These are phyloP conservation scores for Fraxinus albicans DNA, from an alignment of 305 asterid genomes.

Conservation along the genomic window DNA sequence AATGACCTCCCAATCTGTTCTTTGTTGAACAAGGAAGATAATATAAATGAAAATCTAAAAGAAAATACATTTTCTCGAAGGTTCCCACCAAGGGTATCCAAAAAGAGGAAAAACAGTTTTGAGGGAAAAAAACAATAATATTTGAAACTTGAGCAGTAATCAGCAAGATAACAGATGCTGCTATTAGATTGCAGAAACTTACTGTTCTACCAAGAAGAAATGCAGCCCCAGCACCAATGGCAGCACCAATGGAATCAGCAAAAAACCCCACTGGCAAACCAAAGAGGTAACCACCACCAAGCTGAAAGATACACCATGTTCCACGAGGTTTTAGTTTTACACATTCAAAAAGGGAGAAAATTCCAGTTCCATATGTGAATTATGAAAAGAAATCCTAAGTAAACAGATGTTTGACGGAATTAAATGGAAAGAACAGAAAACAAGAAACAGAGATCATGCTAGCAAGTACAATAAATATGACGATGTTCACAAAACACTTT, in stretches of 20 bases:
- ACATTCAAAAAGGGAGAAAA: slow-evolving; percentile 4
- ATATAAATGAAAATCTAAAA: background rate
- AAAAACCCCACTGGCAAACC: slow-evolving; percentile 95
- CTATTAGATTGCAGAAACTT: slow-evolving; percentile 28
- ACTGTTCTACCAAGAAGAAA: slow-evolving; percentile 97
- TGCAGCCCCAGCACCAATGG: slow-evolving; percentile 92
- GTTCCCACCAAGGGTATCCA: background rate
- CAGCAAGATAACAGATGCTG: slow-evolving; percentile 9
- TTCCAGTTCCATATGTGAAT: slow-evolving; percentile 6
- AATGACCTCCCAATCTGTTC: slow-evolving; percentile 77
- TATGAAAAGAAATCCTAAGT: background rate
- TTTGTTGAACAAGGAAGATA: background rate
- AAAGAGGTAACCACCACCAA: slow-evolving; percentile 97
- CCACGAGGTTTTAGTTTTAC: slow-evolving; percentile 24
- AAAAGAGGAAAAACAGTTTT: background rate
- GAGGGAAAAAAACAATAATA: background rate
- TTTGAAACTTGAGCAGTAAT: background rate
- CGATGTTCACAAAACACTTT: background rate
- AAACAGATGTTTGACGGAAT: background rate
- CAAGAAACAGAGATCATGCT: background rate
- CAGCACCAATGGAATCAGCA: slow-evolving; percentile 96
- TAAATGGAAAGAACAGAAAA: background rate
- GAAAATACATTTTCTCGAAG: background rate
- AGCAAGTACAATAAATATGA: background rate
- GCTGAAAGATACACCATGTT: slow-evolving; percentile 45